phyloP scores from a whole-genome alignment of 2,329 filamentous ascomycete species.

The Microdochium nivale region DNA sequence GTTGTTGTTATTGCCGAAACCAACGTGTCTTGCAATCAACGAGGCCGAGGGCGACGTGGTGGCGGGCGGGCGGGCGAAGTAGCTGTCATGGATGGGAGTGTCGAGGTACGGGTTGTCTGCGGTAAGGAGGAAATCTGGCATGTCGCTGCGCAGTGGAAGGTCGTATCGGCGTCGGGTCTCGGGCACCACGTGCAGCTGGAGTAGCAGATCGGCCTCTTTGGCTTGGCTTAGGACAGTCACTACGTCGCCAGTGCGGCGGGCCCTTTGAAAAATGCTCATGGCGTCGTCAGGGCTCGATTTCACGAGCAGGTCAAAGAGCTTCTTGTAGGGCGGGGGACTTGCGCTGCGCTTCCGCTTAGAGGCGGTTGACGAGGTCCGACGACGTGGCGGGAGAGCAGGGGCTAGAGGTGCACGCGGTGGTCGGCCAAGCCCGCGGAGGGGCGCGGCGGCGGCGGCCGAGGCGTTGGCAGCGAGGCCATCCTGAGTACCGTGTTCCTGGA shows the following conservation, averaged over 20 bases:
- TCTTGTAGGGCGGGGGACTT: neutral
- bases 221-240: constrained; percentile 22
- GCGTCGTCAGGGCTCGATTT: neutral
- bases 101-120: too few relatives aligned
- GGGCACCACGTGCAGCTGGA: too few relatives aligned
- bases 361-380: neutral
- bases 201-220: too few relatives aligned
- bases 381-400: neutral
- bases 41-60: too few relatives aligned
- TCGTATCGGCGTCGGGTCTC: too few relatives aligned
- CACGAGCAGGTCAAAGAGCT: neutral
- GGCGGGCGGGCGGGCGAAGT: too few relatives aligned
- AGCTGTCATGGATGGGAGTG: too few relatives aligned
- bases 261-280: constrained; percentile 16
- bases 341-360: neutral
- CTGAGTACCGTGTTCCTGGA: neutral
- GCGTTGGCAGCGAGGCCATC: neutral
- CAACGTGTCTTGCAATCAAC: too few relatives aligned
- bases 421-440: neutral
- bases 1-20: too few relatives aligned
- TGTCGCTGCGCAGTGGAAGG: too few relatives aligned
- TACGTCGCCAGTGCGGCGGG: constrained; percentile 23
- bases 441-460: neutral
- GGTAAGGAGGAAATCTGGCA: too few relatives aligned
- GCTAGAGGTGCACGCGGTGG: neutral